A percentile compares a stretch with the other conserved stretches of the same genome.
These are phyloP conservation scores for Penicillium simplicissimum DNA, from an alignment of 495 filamentous ascomycete species.

Conservation along the genomic window DNA sequence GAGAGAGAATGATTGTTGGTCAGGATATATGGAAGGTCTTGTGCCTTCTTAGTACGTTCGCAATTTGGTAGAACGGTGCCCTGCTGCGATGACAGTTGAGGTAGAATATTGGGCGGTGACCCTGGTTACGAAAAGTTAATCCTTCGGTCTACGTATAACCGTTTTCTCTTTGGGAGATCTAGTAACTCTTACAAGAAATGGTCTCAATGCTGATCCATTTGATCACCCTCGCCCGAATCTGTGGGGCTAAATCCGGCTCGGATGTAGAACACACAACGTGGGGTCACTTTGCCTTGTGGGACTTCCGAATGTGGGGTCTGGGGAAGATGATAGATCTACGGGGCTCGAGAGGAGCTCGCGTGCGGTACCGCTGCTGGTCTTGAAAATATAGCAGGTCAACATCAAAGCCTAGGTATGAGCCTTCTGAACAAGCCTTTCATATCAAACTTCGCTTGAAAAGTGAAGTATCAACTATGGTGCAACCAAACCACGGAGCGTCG, in stretches of 20 bases:
- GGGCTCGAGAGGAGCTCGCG: not conserved
- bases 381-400: not conserved
- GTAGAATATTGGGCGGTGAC: no score
- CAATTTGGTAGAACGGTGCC: no score
- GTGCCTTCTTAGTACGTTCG: no score
- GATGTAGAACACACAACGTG: not conserved
- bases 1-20: no score
- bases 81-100: no score
- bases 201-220: not conserved
- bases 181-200: not conserved
- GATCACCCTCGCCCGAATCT: not conserved
- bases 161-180: no score
- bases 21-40: no score
- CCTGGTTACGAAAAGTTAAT: no score
- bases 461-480: not conserved
- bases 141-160: no score
- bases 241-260: not conserved
- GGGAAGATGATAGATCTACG: not conserved
- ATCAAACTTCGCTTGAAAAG: not conserved
- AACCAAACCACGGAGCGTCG: slow-evolving; percentile 39
- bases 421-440: not conserved
- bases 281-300: not conserved
- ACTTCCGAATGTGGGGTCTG: not conserved
- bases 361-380: not conserved
- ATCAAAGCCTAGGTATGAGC: not conserved